phyloP scores from a whole-genome alignment of 768 basidiomycete genomes.

The Boletus tylopilopsis region DNA sequence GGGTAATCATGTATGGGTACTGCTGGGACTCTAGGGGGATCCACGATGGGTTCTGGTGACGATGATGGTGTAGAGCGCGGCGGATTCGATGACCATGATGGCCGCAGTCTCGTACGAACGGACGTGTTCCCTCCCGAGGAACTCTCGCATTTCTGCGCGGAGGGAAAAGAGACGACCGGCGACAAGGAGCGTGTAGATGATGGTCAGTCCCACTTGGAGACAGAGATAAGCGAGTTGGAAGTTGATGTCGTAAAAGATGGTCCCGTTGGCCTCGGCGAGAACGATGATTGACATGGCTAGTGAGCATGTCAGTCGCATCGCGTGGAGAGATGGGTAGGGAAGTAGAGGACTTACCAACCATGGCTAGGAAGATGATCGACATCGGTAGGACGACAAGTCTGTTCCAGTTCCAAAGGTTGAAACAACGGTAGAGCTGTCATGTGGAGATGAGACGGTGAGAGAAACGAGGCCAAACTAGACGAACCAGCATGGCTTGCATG shows the following conservation, averaged over 20 bases:
- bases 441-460: neutral
- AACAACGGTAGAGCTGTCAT: conserved; percentile 16
- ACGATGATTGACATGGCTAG: conserved; percentile 17
- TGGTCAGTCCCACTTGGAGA: conserved; percentile 28
- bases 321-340: neutral
- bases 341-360: conserved; percentile 9
- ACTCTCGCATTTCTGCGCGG: conserved; percentile 12
- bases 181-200: conserved; percentile 32
- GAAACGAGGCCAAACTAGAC: neutral
- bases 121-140: conserved; percentile 15
- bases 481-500: conserved; percentile 24
- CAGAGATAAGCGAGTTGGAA: conserved; percentile 26
- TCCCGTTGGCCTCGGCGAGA: conserved; percentile 7
- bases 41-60: too few species aligned
- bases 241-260: conserved; percentile 18
- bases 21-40: too few species aligned
- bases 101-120: conserved; percentile 25
- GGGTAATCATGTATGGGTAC: too few species aligned
- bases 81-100: conserved; percentile 36
- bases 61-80: conserved; percentile 26
- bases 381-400: conserved; percentile 14
- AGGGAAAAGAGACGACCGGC: conserved; percentile 23
- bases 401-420: conserved; percentile 13
- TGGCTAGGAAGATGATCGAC: conserved; percentile 10
- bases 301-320: neutral